Percentiles rank a stretch among this genome's conserved stretches.
These are phyloP conservation scores for Trametes sp. DNA, from an alignment of 1,284 basidiomycete genomes.

Conservation along the genomic window DNA sequence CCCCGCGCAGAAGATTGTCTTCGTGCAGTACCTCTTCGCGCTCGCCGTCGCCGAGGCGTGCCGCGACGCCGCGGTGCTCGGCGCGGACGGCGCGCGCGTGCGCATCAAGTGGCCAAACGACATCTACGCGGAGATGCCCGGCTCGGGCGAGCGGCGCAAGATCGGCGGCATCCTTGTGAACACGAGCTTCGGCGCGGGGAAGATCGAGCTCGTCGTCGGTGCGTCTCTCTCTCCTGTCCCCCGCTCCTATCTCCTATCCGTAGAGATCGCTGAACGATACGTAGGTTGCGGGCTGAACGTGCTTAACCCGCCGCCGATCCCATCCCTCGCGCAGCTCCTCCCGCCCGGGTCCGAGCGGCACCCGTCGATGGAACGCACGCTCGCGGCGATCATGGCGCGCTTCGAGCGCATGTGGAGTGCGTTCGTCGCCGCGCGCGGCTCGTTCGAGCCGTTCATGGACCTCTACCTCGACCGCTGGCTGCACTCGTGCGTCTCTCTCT, in stretches of 20 bases:
- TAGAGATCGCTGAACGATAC: background rate
- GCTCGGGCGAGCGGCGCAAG: conserved; percentile 65
- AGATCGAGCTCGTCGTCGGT: conserved; percentile 86
- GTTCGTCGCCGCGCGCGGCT: conserved; percentile 71
- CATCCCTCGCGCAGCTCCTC: conserved; percentile 81
- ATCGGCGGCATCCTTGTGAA: conserved; percentile 93
- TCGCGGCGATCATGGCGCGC: conserved; percentile 78
- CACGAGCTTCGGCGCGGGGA: conserved; percentile 79
- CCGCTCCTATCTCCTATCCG: background rate
- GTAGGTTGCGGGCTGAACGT: conserved; percentile 95
- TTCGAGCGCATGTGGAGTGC: conserved; percentile 84
- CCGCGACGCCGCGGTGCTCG: conserved; percentile 56
- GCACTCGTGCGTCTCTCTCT: conserved; percentile 75
- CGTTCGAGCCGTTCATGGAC: conserved; percentile 81
- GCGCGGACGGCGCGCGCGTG: conserved; percentile 64
- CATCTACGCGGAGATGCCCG: conserved; percentile 77
- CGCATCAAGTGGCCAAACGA: conserved; percentile 99
- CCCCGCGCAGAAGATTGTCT: conserved; percentile 80
- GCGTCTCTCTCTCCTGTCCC: conserved; percentile 34
- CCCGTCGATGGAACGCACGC: conserved; percentile 71
- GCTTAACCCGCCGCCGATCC: conserved; percentile 84
- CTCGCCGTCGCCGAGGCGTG: conserved; percentile 92
- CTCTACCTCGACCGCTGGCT: conserved; percentile 86
- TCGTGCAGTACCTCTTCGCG: conserved; percentile 95
- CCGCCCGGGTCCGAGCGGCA: conserved; percentile 50